Base-by-base conservation (phyloP, 176 grass and related monocot genomes). In the Themeda triandra region DNA sequence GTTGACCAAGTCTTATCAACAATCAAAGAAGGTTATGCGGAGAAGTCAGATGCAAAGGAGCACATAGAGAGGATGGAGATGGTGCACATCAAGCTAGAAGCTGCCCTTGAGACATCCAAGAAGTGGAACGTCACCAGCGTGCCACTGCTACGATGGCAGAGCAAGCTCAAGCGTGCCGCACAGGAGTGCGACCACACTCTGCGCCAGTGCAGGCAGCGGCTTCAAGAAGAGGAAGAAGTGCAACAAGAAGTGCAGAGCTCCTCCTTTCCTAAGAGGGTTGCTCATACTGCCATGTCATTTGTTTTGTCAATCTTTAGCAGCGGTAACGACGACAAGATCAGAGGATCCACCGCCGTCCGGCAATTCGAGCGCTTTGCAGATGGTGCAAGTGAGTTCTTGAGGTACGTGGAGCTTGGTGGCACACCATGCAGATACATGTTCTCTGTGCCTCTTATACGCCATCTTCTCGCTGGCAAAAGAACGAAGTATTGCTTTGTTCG, bases 311-410 rank as follows among this genome's bases (percentile, higher is more conserved):
- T 45, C 37, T 0, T 28, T 17, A 5, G 11, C 3, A 0, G 5
- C 27, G 12, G 41, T 15, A 9, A 28, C 0, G 19, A 45, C 1
- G n/a, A 45, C 1, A 2, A 41, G 5, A 1, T 6, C 2, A 35
- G 4, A 12, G 14, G 1, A 2, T 25, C 18, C 9, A 21, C 28
- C 2, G 8, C 3, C 0, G 64, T 85, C 8, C 46, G 25, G 6
- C 54, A 64, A 18, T 58, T 85, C 5, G 83, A 85, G 18, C 4
- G 64, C 13, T 69, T 78, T 39, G 83, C 83, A 1, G 27, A 58
- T 6, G 74, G 35, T 21, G 74, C 83, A 4, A 42, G 15, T 1
- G 74, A 78, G 1, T 85, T 85, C 35, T 27, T 85, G 7, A 69
- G 39, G 64, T 58, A 32, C 3, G 48, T 85, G 0, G 63, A 78